phyloP scores from a whole-genome alignment of 176 grass and related monocot species.

The Saccharum officinarum region DNA sequence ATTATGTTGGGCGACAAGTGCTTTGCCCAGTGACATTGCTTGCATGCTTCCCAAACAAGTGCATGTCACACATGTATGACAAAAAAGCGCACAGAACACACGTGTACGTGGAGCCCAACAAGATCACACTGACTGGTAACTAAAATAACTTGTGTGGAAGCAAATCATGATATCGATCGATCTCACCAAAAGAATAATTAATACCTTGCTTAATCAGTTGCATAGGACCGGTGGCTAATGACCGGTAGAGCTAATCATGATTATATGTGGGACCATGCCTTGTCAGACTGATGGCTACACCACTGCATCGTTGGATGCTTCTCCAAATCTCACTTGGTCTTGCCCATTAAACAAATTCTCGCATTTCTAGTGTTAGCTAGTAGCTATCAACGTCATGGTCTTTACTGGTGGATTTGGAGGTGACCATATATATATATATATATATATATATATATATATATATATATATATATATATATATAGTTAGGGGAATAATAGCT shows the following conservation, averaged over 20 bases:
- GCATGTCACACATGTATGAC: slow-evolving; percentile 5
- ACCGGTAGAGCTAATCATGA: not conserved
- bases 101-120: slow-evolving; percentile 9
- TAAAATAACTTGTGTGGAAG: slow-evolving; percentile 7
- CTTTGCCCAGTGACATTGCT: not conserved
- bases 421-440: not conserved
- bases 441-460: no score
- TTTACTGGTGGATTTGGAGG: slow-evolving; percentile 17
- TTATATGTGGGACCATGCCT: not conserved
- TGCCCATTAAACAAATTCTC: not conserved
- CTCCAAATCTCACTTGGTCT: not conserved
- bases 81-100: not conserved
- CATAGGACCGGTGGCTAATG: not conserved
- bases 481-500: not conserved
- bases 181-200: not conserved
- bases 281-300: not conserved
- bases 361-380: not conserved
- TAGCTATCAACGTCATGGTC: not conserved
- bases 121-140: not conserved
- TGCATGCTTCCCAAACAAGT: not conserved
- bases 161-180: not conserved
- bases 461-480: no score
- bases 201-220: slow-evolving; percentile 1
- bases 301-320: not conserved
- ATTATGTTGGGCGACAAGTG: not conserved